Evolutionary conservation across 2,329 filamentous ascomycete genomes (phyloP), one percentile per base, ranked within the genome.

Genomic region (Incumbomyces lentus): DNA sequence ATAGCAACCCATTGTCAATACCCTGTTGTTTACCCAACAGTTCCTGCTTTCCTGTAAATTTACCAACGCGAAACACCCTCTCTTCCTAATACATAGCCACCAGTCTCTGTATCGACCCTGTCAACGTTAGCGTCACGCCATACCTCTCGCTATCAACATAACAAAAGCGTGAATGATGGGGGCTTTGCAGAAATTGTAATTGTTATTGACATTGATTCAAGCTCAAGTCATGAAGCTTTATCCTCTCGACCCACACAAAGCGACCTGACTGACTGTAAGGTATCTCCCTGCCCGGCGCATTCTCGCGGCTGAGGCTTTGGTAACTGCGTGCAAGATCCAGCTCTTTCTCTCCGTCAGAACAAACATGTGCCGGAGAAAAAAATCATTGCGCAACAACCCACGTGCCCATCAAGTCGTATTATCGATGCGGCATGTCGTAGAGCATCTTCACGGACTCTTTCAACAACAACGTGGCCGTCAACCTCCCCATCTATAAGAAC

Each of bases 371-470:
- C 38, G 33, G 33, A 45, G 42, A 45, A 38, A 45, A 38, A 31
- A 6, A 17, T 16, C 17, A 31, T 37, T 42, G 22, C 10, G 18
- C 22, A 22, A 31, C 40, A 42, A 42, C 40, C 33, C 40, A n/a
- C n/a, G 56, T 53, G 59, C 59, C 59, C 58, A 55, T 59, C 58
- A 58, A 60, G 58, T 57, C 57, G 6, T n/a, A 4, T 26, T 8
- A 26, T 26, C 8, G 22, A 26, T 42, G 30, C 61, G 60, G 58
- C 60, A 60, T 58, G 53, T 64, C 61, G 59, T 54, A 60, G 59
- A 59, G 57, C 40, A 19, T 44, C 32, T 11, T 22, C 26, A 42
- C 26, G 30, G 32, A 13, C n/a, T 36, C 18, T 31, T 32, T 26
- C 22, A 26, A 44, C 40, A 35, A 44, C 40, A 11, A 13, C 42